These are phyloP conservation scores for Pseudogymnoascus sp. DNA, from an alignment of 2,329 filamentous ascomycete species.

Conservation along the genomic window DNA sequence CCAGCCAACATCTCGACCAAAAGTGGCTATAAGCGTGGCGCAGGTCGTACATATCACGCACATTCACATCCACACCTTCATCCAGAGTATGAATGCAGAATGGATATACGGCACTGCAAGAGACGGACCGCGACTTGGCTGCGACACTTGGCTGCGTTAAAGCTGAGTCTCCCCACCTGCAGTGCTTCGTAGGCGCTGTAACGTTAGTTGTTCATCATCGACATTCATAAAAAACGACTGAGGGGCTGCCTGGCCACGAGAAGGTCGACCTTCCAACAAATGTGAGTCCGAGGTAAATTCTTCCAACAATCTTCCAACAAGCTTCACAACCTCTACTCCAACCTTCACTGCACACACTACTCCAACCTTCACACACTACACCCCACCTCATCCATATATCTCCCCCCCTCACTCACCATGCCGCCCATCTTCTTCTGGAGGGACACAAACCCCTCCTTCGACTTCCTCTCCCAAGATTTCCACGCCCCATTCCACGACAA, in stretches of 20 bases:
- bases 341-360: neutral
- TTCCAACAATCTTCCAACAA: neutral
- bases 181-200: neutral
- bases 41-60: neutral
- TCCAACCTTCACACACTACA: neutral
- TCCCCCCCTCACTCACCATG: neutral
- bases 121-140: neutral
- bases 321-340: neutral
- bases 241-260: neutral
- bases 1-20: neutral
- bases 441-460: conserved; percentile 37
- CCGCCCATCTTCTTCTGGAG: conserved; percentile 37
- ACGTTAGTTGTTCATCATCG: neutral
- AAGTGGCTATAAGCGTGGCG: conserved; percentile 1
- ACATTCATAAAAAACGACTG: neutral
- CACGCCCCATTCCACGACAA: conserved; percentile 38
- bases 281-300: neutral
- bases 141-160: neutral
- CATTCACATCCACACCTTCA: neutral
- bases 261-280: neutral
- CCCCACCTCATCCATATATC: neutral
- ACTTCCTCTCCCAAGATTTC: conserved; percentile 58
- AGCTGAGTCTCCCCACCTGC: neutral
- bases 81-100: neutral
- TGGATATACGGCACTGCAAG: neutral